Evolutionary conservation across 345 rosid species (phyloP), one percentile per base, ranked within the genome.

Genomic region (Theobroma cacao): DNA sequence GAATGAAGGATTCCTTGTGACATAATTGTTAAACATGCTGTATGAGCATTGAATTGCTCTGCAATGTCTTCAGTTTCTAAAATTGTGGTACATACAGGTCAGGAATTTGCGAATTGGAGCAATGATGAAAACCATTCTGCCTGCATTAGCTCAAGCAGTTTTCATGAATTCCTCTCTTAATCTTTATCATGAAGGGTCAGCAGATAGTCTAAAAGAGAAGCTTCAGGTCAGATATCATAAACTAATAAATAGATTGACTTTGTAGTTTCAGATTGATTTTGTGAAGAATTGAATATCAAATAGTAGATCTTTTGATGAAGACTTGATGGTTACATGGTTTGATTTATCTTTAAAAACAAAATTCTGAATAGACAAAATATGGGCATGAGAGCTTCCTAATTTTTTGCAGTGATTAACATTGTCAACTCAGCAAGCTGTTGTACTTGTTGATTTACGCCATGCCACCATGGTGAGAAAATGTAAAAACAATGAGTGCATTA

Each of bases 91-190:
- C 69, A 52, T 78, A 65, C 69, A 93, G 97, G 90, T 90, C 72
- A 91, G 95, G 84, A 94, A 94, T 85, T 82, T 94, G 75, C 87
- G 98, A 74, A 94, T 93, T 87, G 98, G 97, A 70, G 98, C 98
- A 77, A 89, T 93, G 98, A 88, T 94, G 90, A 90, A 87, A 84
- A 91, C 98, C 56, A 75, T 94, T 81, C 87, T 94, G 53, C 98
- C 98, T 78, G 97, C 98, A 75, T 75, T 94, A 60, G 98, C 98
- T 77, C 92, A 88, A 84, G 97, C 97, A 68, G 78, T 94, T 52
- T 92, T 87, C 26, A 83, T 89, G 89, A 86, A 93, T 90, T 89
- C 87, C 30, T 84, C 77, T 75, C 50, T 61, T 73, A 72, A 63
- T 40, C 80, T 79, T 64, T 70, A 72, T 61, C 72, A 77, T 50